Evolutionary conservation across 1,139 yeast species (phyloP), one percentile per base, ranked within the genome.

Genomic region (Hyphopichia fennica): DNA sequence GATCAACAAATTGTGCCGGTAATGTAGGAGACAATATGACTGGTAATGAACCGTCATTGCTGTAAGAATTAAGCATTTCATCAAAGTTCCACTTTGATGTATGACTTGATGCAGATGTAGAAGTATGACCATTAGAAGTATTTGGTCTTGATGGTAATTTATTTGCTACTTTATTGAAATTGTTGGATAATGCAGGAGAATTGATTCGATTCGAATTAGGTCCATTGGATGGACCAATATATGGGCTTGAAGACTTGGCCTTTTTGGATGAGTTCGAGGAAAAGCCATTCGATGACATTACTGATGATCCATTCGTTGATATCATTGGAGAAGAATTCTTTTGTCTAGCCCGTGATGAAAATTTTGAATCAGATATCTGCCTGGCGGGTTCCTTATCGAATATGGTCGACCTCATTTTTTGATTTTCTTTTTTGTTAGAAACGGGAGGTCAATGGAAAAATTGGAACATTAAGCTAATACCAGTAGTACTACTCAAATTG

Each of bases 1-100:
- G 23, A 11, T 42, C 35, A 4, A 29, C 34, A 15, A 44, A 47
- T 15, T 48, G 47, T 14, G 57, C 56, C 0, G 77, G 77, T 14
- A 73, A 49, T 0, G 74, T 67, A 2, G 79, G 79, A 3, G 76
- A 69, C 28, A 73, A 53, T 8, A 65, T 62, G 0, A 72, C 70
- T 1, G 79, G 79, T 35, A 73, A 59, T 2, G 44, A 35, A 1
- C 71, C 71, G n/a, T 54, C 47, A 6, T 67, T 67, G 25, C 60
- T 57, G 50, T 70, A 72, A n/a, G 67, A 57, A 20, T 56, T 34
- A 23, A 72, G 44, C 61, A 73, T 57, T 19, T 72, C 76, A 36
- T 72, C 75, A 39, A 73, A 49, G 46, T 69, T 70, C 78, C 79
- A 73, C 46, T 2, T 51, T 46, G 19, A n/a, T 11, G 20, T 13